phyloP scores from a whole-genome alignment of 192 early-diverging fungal species.

The Podila clonocystis region DNA sequence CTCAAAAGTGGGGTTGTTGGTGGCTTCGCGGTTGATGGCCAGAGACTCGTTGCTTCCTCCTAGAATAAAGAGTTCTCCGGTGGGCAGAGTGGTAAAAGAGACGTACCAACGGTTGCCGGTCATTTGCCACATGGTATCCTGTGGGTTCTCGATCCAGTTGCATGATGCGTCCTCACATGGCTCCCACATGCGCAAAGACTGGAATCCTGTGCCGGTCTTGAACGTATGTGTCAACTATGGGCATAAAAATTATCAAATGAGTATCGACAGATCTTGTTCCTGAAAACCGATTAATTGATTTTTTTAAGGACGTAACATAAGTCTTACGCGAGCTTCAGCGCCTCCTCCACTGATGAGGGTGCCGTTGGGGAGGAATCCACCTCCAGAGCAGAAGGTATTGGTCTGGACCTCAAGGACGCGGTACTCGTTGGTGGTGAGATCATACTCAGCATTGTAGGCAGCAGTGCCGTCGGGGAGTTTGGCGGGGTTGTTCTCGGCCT shows the following conservation, averaged over 20 bases:
- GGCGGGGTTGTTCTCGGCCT: slow-evolving; percentile 62
- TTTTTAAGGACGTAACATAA: background rate
- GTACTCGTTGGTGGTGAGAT: slow-evolving; percentile 55
- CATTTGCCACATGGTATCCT: slow-evolving; percentile 43
- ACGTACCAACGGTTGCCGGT: slow-evolving; percentile 51
- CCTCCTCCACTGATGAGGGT: slow-evolving; percentile 66
- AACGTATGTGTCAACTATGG: slow-evolving; percentile 47
- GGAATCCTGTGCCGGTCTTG: slow-evolving; percentile 49
- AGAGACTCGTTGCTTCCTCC: slow-evolving; percentile 61
- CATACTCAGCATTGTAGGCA: slow-evolving; percentile 58
- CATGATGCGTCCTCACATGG: slow-evolving; percentile 59
- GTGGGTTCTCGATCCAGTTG: slow-evolving; percentile 55
- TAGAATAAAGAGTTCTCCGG: slow-evolving; percentile 63
- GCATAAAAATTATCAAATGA: background rate
- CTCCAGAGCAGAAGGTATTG: slow-evolving; percentile 68
- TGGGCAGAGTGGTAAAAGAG: slow-evolving; percentile 35
- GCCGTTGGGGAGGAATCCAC: slow-evolving; percentile 63
- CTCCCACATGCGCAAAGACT: slow-evolving; percentile 56
- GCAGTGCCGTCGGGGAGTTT: slow-evolving; percentile 53
- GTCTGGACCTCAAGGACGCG: slow-evolving; percentile 57
- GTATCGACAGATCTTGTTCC: no score
- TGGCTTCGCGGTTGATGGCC: slow-evolving; percentile 51
- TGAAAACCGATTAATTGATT: no score
- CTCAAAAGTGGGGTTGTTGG: slow-evolving; percentile 62
- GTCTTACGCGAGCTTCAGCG: slow-evolving; percentile 34